These are phyloP conservation scores for Yamadazyma trypodendri DNA, from an alignment of 1,139 yeast genomes.

Conservation along the genomic window DNA sequence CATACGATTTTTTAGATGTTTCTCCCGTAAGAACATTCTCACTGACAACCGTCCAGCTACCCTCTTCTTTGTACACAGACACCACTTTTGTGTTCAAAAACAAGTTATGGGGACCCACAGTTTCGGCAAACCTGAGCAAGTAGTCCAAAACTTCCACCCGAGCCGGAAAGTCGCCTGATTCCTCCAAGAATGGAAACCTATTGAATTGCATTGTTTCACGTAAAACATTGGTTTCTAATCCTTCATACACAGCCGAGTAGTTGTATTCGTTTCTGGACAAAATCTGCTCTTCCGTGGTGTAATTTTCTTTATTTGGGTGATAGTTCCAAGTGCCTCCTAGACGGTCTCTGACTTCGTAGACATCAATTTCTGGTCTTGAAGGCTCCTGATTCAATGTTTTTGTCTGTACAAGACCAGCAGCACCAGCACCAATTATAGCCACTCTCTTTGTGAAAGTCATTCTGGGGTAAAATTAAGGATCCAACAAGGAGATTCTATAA, in stretches of 20 bases:
- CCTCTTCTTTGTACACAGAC: conserved; percentile 16
- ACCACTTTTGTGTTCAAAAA: conserved; percentile 1
- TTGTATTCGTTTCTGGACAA: conserved; percentile 22
- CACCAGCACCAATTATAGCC: conserved; percentile 54
- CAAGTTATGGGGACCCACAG: conserved; percentile 21
- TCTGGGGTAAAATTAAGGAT: not conserved
- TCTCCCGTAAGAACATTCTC: conserved; percentile 2
- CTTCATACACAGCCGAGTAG: conserved; percentile 45
- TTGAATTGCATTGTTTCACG: conserved; percentile 42
- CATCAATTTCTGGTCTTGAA: conserved; percentile 28
- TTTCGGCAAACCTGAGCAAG: conserved; percentile 27
- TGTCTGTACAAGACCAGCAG: conserved; percentile 49
- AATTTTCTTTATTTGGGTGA: conserved; percentile 22
- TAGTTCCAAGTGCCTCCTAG: conserved; percentile 53
- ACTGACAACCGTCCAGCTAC: conserved; percentile 19
- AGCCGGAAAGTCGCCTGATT: conserved; percentile 31
- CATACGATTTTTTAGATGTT: conserved; percentile 24
- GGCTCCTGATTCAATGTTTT: conserved; percentile 46
- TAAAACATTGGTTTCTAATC: conserved; percentile 46
- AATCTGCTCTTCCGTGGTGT: conserved; percentile 27
- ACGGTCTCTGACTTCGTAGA: conserved; percentile 40
- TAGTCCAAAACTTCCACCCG: conserved; percentile 38
- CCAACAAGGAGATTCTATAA: no score
- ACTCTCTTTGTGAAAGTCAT: conserved; percentile 14
- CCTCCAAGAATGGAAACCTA: conserved; percentile 31